Base-by-base conservation (phyloP, 768 basidiomycete genomes). In the Rhodotorula paludigena region DNA sequence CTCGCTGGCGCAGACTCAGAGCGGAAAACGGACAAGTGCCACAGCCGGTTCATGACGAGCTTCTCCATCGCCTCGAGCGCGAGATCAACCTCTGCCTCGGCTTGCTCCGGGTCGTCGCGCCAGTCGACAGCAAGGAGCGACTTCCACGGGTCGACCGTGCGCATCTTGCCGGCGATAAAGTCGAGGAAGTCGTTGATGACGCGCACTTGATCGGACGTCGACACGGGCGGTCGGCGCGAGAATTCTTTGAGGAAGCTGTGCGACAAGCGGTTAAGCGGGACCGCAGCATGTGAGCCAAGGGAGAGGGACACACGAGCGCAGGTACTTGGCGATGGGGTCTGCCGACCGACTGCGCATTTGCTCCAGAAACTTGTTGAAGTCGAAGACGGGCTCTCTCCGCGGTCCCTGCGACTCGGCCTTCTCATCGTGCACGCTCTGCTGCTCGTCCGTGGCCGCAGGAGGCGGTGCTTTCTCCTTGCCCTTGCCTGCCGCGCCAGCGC, bases 31-130 rank as follows among this genome's bases (percentile, higher is more conserved):
- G 69, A 97, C 93, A 89, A 91, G 74, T 92, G 90, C 78, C 96
- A 98, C 59, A 98, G 80, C 58, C 92, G 82, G 74, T 98, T 99
- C 96, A 99, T 98, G 73, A 99, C 96, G 12, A 99, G 84, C 78
- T 99, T 99, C 82, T 99, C 96, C 91, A 98, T 97, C 58, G 92
- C 93, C 79, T 99, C 96, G 82, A 92, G 85, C 0, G 92, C 91
- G 74, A 94, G 93, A 60, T 98, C 96, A 72, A 99, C 97, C 78
- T 98, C 92, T 11, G 81, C 80, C 30, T 90, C 87, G 5, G 86
- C 82, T 2, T 84, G 84, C 65, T 85, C 56, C 2, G 57, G 41
- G 39, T 59, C 49, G 3, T 45, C 49, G 85, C 93, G 92, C 33
- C 35, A 36, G 28, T 57, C 51, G 15, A 52, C 69, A 20, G 55